A percentile compares a stretch with the other conserved stretches of the same genome.
Conservation (phyloP, 1,284 basidiomycete species). For the Clitocybe nebularis region DNA sequence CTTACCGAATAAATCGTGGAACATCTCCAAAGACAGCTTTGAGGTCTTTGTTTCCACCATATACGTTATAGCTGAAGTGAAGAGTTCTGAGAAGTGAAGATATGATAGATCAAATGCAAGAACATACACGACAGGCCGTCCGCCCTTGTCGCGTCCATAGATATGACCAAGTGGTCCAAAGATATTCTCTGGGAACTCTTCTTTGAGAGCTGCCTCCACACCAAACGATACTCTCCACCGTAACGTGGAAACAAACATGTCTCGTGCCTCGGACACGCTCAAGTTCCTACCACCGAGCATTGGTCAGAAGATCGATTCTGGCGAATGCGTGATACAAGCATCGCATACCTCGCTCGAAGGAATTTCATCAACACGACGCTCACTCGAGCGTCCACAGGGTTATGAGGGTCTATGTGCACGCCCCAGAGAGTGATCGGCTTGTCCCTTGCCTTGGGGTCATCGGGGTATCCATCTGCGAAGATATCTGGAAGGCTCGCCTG, state of each 20-base stretch:
- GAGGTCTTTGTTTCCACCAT: slow-evolving; percentile 61
- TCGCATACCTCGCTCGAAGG: slow-evolving; percentile 66
- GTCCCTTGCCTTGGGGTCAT: slow-evolving; percentile 45
- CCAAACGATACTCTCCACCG: slow-evolving; percentile 72
- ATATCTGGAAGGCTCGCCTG: slow-evolving; percentile 55
- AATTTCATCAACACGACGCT: slow-evolving; percentile 79
- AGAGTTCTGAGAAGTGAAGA: too few relatives aligned
- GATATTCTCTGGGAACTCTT: slow-evolving; percentile 60
- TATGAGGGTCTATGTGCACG: slow-evolving; percentile 54
- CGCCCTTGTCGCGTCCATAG: slow-evolving; percentile 63
- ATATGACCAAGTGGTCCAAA: slow-evolving; percentile 65
- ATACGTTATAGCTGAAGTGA: slow-evolving; percentile 66
- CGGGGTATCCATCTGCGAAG: slow-evolving; percentile 54
- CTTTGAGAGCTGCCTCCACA: slow-evolving; percentile 54
- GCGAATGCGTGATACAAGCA: background rate
- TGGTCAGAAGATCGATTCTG: background rate
- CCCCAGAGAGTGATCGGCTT: slow-evolving; percentile 65
- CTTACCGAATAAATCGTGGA: slow-evolving; percentile 64
- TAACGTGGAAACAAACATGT: slow-evolving; percentile 67
- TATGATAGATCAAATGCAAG: too few relatives aligned
- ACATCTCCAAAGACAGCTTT: slow-evolving; percentile 69
- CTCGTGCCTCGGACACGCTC: slow-evolving; percentile 46
- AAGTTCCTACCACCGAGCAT: slow-evolving; percentile 42
- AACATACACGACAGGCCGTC: slow-evolving; percentile 61
- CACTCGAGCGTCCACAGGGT: slow-evolving; percentile 52